Evolutionary conservation across 495 filamentous ascomycete genomes (phyloP), one percentile per base, ranked within the genome.

Genomic region (Neurospora sp.): DNA sequence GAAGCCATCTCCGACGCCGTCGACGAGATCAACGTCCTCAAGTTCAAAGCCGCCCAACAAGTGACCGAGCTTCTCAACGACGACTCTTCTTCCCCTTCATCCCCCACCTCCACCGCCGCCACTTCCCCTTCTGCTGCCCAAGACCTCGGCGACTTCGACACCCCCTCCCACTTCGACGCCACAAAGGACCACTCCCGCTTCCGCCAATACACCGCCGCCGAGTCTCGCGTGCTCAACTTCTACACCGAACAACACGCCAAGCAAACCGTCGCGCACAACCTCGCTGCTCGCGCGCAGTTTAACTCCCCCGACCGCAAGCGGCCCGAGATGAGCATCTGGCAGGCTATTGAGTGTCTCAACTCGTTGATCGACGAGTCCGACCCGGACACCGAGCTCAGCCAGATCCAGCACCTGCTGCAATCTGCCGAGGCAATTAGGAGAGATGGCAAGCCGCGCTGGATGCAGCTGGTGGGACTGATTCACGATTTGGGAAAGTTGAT

Each of bases 371-470:
- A 97, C 83, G 92, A 95, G 78, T 91, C 88, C 45, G 93, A 97
- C 80, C 94, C 94, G 0, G 93, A 97, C 83, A 96, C 93, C 70
- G 76, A 76, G 70, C 89, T 97, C 72, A 90, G 87, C 20, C 94
- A 96, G 82, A 94, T 96, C 80, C 91, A 96, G 80, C 94, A 97
- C 79, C 83, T 96, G 2, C 86, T 96, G 2, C 94, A 97, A 77
- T 89, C 90, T 39, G 94, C 93, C 37, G 93, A 97, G 78, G 93
- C 93, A 0, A 94, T 96, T 77, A 89, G 93, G 20, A 88, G 91
- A 45, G 94, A 96, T 77, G 92, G 93, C 75, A 96, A 96, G 84
- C 94, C 94, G 7, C 86, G 92, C 41, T 97, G 94, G 94, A 95
- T 96, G 92, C 94, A 96, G 80, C 82, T 96, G 27, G 92, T 90